Conservation (phyloP, 352 stramenopile genomes). For the Globisporangium abappressorium region DNA sequence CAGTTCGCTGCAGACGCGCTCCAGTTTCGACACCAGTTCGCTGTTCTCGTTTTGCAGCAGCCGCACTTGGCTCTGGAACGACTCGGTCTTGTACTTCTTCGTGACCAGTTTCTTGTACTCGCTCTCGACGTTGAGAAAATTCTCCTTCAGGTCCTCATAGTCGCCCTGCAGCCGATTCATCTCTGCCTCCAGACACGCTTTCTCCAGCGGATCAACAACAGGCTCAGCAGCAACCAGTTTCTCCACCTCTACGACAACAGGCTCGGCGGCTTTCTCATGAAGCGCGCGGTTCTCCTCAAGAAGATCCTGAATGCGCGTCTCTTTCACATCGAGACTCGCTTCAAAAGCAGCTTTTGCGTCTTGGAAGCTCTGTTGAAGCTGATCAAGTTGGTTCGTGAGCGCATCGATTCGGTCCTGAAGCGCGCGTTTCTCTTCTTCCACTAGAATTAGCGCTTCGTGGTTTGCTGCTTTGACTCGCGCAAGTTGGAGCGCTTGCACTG, state of each 20-base stretch:
- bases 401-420: conserved; percentile 36
- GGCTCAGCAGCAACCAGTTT: conserved; percentile 8
- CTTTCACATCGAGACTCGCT: conserved; percentile 15
- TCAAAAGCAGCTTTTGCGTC: conserved; percentile 16
- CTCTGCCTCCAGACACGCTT: conserved; percentile 20
- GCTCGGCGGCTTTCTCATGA: conserved; percentile 7
- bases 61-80: conserved; percentile 64
- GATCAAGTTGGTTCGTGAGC: conserved; percentile 5
- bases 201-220: conserved; percentile 3
- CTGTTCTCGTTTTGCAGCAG: conserved; percentile 67
- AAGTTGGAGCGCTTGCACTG: conserved; percentile 70
- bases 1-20: conserved; percentile 36
- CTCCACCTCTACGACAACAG: conserved; percentile 9
- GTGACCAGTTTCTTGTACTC: conserved; percentile 60
- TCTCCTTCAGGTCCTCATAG: conserved; percentile 25
- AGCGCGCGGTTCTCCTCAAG: conserved; percentile 28
- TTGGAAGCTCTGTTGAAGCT: neutral
- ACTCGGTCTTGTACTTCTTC: conserved; percentile 76
- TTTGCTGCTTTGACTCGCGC: conserved; percentile 53
- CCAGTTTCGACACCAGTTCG: conserved; percentile 42
- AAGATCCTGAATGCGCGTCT: conserved; percentile 23
- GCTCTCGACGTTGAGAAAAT: conserved; percentile 25
- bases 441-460: conserved; percentile 50
- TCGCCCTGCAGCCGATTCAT: conserved; percentile 30
- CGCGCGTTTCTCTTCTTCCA: conserved; percentile 58